Base-by-base conservation (phyloP, 768 basidiomycete species). In the Termitomyces sp. region DNA sequence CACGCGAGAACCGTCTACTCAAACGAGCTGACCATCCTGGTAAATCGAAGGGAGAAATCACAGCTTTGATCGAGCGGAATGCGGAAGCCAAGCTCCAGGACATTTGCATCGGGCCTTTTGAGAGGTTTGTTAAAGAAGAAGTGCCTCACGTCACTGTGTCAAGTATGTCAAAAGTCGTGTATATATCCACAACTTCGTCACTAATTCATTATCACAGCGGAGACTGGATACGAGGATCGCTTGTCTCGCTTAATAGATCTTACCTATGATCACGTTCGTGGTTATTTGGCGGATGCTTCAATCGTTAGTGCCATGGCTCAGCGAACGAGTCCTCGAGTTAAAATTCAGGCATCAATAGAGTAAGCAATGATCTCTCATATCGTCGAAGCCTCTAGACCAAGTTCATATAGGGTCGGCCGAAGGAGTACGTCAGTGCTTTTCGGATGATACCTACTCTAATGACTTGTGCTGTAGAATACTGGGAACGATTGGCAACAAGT, bases 401-500 rank as follows among this genome's bases (percentile, higher is more conserved):
- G 35, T 11, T 33, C 31, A 14, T 9, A 1, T 21, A 62, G 64
- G 9, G 55, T 65, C 35, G 60, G 64, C 31, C 57, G 40, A 40
- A 60, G 55, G 26, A 63, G 59, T 60, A 60, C 50, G 52, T 56
- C 37, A 42, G 6, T 40, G 30, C 21, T 46, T 40, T 1, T 48
- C 19, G 45, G 7, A 8, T 21, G 45, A 8, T 43, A 12, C 14
- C 12, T 26, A 17, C 15, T 14, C 46, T 60, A 26, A 59, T 35
- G 21, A 49, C 15, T 19, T 7, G 35, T 30, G 3, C 11, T 30
- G 47, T 50, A 69, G 68, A 61, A 43, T 69, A 69, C 43, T 68
- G 68, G 68, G n/a, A 59, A 37, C 60, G 63, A 28, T 60, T 69
- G 14, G 62, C 63, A 10, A 62, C 59, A 21, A 67, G 67, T 53